These are phyloP conservation scores for Rhizopogon roseolus DNA, from an alignment of 768 basidiomycete species.

Conservation along the genomic window DNA sequence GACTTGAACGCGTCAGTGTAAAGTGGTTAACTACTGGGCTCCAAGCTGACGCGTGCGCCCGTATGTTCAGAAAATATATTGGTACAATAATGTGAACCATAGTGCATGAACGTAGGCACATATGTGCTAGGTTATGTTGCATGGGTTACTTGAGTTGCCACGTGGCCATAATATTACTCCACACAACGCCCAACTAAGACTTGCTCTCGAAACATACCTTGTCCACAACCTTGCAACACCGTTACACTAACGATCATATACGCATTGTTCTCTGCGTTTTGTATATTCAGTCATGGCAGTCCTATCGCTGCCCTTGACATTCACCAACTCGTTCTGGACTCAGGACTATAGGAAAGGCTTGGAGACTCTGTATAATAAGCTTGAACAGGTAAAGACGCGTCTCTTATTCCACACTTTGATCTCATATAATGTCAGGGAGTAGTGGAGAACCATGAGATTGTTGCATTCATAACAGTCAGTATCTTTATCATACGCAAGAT, in stretches of 20 bases:
- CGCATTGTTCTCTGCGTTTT: background rate
- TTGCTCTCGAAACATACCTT: background rate
- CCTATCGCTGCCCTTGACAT: slow-evolving; percentile 82
- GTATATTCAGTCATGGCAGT: slow-evolving; percentile 61
- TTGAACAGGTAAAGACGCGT: slow-evolving; percentile 58
- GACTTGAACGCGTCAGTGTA: too few relatives aligned
- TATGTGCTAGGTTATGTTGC: too few relatives aligned
- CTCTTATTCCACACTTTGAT: slow-evolving; percentile 1
- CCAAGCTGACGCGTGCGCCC: too few relatives aligned
- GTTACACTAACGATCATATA: background rate
- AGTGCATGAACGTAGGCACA: too few relatives aligned
- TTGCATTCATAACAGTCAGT: slow-evolving; percentile 76
- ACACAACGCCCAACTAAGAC: slow-evolving; percentile 3
- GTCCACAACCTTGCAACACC: background rate
- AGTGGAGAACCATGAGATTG: slow-evolving; percentile 78
- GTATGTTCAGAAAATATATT: too few relatives aligned
- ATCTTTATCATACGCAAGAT: background rate
- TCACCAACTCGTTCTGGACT: slow-evolving; percentile 93
- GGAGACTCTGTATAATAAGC: slow-evolving; percentile 68
- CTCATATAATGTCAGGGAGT: slow-evolving; percentile 50
- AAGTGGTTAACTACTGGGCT: too few relatives aligned
- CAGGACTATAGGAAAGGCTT: slow-evolving; percentile 85
- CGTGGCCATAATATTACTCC: slow-evolving; percentile 5
- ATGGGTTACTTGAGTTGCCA: background rate
- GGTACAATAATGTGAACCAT: too few relatives aligned